phyloP scores from a whole-genome alignment of 2,329 filamentous ascomycete species.

The Xylaria sp. region DNA sequence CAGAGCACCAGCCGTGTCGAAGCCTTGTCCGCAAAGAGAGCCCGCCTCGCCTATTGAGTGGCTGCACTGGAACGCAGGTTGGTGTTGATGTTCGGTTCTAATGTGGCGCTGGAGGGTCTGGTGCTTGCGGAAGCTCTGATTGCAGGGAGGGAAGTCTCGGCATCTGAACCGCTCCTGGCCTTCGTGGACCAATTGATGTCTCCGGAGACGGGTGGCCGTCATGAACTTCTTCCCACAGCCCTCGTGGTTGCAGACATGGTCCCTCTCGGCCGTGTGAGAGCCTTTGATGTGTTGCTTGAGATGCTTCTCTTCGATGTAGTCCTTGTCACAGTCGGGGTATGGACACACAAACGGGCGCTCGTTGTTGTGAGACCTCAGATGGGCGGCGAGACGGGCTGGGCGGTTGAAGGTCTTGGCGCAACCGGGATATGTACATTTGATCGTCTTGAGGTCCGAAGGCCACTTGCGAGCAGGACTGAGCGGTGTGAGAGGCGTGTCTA shows the following conservation, averaged over 20 bases:
- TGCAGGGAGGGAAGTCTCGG: conserved; percentile 75
- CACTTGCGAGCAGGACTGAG: conserved; percentile 65
- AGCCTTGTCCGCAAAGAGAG: conserved; percentile 70
- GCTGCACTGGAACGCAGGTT: conserved; percentile 77
- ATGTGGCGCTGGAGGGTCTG: conserved; percentile 87
- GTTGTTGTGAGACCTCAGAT: conserved; percentile 86
- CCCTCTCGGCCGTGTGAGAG: conserved; percentile 77
- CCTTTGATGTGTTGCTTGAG: conserved; percentile 86
- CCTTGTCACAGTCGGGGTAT: conserved; percentile 78
- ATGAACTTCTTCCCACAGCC: conserved; percentile 84
- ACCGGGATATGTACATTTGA: conserved; percentile 76
- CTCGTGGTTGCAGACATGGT: conserved; percentile 76
- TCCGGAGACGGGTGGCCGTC: conserved; percentile 79
- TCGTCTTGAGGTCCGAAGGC: conserved; percentile 79
- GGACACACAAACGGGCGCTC: conserved; percentile 82
- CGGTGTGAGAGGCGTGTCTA: conserved; percentile 61
- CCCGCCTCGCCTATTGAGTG: conserved; percentile 51
- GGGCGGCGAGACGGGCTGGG: conserved; percentile 80
- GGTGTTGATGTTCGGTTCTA: conserved; percentile 76
- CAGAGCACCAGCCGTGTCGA: conserved; percentile 77
- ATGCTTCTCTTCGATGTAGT: conserved; percentile 88
- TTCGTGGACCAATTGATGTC: conserved; percentile 82
- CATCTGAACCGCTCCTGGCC: conserved; percentile 81
- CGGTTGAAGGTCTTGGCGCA: conserved; percentile 90
- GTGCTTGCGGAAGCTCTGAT: conserved; percentile 85